phyloP scores from a whole-genome alignment of 1,284 basidiomycete species.

The Ganoderma sinense region DNA sequence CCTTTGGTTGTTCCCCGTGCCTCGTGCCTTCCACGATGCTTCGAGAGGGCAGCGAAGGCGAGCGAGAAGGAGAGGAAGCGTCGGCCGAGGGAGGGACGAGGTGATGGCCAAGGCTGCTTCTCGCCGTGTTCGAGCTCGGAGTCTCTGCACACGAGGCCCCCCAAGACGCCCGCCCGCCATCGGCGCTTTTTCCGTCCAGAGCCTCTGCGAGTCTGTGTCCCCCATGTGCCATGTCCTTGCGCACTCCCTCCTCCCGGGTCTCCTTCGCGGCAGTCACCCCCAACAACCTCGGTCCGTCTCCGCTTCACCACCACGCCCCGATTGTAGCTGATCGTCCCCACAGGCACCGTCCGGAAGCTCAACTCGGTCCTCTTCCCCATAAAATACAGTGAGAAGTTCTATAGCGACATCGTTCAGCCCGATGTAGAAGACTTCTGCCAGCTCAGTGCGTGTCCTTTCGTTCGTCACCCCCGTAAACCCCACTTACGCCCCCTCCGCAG shows the following conservation, averaged over 20 bases:
- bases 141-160: background rate
- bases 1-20: background rate
- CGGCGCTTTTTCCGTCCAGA: conserved; percentile 33
- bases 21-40: background rate
- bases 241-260: conserved; percentile 52
- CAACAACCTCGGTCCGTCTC: conserved; percentile 66
- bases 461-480: background rate
- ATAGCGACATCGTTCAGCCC: conserved; percentile 71
- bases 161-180: conserved; percentile 27
- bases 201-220: conserved; percentile 28
- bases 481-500: conserved; percentile 44
- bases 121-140: conserved; percentile 1
- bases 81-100: background rate
- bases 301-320: background rate
- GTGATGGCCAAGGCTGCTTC: conserved; percentile 3
- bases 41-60: conserved; percentile 10
- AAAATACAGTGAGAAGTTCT: conserved; percentile 85
- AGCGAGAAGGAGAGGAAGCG: conserved; percentile 10
- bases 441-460: conserved; percentile 57
- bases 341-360: conserved; percentile 79
- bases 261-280: conserved; percentile 76
- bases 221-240: conserved; percentile 47
- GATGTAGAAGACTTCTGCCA: conserved; percentile 84
- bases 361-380: conserved; percentile 84
- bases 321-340: conserved; percentile 12